Conservation (phyloP, 2,329 filamentous ascomycete species). For the Talaromyces sp. region DNA sequence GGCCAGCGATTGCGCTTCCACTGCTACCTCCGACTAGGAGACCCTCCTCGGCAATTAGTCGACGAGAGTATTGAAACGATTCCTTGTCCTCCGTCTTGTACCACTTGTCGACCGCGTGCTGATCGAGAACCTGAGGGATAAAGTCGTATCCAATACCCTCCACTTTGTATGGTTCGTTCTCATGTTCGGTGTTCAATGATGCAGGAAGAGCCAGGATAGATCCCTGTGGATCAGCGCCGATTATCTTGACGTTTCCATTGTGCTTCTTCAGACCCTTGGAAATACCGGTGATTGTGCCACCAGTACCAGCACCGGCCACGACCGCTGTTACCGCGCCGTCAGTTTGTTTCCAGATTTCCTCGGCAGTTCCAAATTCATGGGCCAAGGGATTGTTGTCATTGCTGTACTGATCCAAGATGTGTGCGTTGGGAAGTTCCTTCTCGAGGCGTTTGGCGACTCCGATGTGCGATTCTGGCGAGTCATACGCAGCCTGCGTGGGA, state of each 20-base stretch:
- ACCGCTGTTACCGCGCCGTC: slow-evolving; percentile 74
- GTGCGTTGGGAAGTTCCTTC: slow-evolving; percentile 93
- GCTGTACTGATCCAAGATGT: slow-evolving; percentile 94
- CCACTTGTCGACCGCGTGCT: slow-evolving; percentile 79
- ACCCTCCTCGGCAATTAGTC: slow-evolving; percentile 90
- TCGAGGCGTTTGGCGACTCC: slow-evolving; percentile 84
- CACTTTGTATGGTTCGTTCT: slow-evolving; percentile 89
- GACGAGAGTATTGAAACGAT: slow-evolving; percentile 83
- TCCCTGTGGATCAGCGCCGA: slow-evolving; percentile 88
- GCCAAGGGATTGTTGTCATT: slow-evolving; percentile 89
- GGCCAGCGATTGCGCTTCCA: slow-evolving; percentile 82
- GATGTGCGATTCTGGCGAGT: slow-evolving; percentile 93
- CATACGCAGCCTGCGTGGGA: slow-evolving; percentile 90
- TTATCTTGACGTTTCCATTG: slow-evolving; percentile 75
- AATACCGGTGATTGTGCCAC: slow-evolving; percentile 89
- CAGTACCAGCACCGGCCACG: slow-evolving; percentile 89
- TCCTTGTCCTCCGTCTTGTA: slow-evolving; percentile 96
- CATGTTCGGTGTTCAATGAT: slow-evolving; percentile 69
- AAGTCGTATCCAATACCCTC: slow-evolving; percentile 99
- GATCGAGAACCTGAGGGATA: slow-evolving; percentile 87
- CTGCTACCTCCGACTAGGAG: slow-evolving; percentile 89
- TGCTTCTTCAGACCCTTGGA: slow-evolving; percentile 83
- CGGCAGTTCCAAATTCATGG: slow-evolving; percentile 88
- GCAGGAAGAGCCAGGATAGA: slow-evolving; percentile 84
- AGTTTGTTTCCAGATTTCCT: slow-evolving; percentile 94